Evolutionary conservation across 768 basidiomycete species (phyloP), one percentile per base, ranked within the genome.

Genomic region (Pleurotus platypus): DNA sequence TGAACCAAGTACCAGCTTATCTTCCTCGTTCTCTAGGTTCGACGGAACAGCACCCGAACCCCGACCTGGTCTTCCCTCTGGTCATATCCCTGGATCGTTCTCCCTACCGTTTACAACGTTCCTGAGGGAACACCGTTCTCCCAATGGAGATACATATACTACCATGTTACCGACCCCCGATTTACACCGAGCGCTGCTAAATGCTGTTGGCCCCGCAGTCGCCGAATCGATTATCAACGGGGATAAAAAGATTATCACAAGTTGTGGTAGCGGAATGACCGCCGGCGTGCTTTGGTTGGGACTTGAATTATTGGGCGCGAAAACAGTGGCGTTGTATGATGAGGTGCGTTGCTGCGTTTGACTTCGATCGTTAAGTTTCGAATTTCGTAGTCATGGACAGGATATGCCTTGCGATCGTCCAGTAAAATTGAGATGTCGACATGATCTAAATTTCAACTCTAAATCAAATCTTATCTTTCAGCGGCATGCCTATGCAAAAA

Each of bases 231-330:
- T 95, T 8, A 71, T 89, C 46, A 68, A 76, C 9, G 90, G 90
- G 15, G 71, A 84, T 59, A 75, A 80, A 51, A 67, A 76, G 18
- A 82, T 95, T 27, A 80, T 87, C 4, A 84, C 89, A 11, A 89
- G 80, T 58, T 99, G 96, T 73, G 96, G 96, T 50, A 96, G 92
- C 66, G 96, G 96, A 45, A 98, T 99, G 96, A 97, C 95, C n/a
- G 96, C 96, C 9, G 92, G 83, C 2, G 77, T 98, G 12, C 77
- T 98, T 5, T 98, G 97, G 95, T 78, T 98, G 57, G 94, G 92
- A n/a, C 75, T 97, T 60, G 83, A 89, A 68, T 64, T 89, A 38
- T 64, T 94, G 46, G 86, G 84, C 12, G 81, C 82, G 4, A 69
- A 80, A 54, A 74, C 76, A 20, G 74, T 89, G 40, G 82, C 81